Evolutionary conservation across 306 rosid genomes (phyloP), one percentile per base, ranked within the genome.

Genomic region (Lathyrus tuberosus): DNA sequence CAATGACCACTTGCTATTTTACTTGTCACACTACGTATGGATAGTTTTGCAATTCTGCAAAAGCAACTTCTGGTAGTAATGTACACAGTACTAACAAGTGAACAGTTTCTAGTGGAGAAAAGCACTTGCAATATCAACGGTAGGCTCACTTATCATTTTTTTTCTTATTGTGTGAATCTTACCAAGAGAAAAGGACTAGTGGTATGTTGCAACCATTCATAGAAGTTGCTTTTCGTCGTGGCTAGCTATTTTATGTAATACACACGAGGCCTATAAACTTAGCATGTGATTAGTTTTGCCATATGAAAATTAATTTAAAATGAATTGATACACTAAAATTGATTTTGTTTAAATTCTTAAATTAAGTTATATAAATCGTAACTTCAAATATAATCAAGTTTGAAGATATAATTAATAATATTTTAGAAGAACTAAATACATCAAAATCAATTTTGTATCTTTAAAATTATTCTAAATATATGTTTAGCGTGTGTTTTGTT

Each of bases 171-270:
- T 14, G 61, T 58, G 38, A 67, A 46, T 59, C 26, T 68, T 37
- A 42, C 18, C 62, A 67, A 75, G 17, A 8, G 10, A 7, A 68
- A 10, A 20, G 30, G 22, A 57, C 30, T 35, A 35, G 10, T 15
- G 33, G 60, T 7, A 37, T 12, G 73, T 28, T 18, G 1, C 24
- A 46, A 11, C 72, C 72, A 15, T 47, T 64, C 4, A 24, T 52
- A 17, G 17, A 69, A 22, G 51, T 14, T n/a, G 33, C 49, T 63
- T 41, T 13, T 56, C 8, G 77, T 71, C 47, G 47, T 10, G 73
- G 31, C n/a, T 10, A 40, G 57, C 62, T 5, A 2, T 31, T 30
- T 62, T 41, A 9, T 49, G 26, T 49, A 49, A 17, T 48, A 16
- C 10, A 11, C 10, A 48, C 11, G 8, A 16, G 8, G 24, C 54